Conservation (phyloP, 129 eudicot genomes). For the Pseudognaphalium luteoalbum region DNA sequence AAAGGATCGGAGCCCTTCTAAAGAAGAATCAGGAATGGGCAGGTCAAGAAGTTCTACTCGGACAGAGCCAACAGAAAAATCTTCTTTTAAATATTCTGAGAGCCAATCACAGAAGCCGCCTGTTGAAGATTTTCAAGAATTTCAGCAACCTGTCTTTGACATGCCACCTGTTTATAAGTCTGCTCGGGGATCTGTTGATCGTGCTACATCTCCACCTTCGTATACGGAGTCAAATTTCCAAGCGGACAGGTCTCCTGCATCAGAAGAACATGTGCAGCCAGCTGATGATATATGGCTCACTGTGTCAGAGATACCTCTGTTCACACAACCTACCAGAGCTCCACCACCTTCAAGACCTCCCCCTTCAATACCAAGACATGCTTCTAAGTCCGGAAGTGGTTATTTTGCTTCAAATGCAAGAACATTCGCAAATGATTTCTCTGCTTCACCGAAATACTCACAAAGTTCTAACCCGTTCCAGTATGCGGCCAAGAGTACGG, state of each 20-base stretch:
- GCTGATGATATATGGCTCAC: conserved; percentile 84
- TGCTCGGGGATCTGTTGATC: conserved; percentile 48
- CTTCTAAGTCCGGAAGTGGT: conserved; percentile 57
- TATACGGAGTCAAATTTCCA: conserved; percentile 55
- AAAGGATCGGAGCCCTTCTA: conserved; percentile 58
- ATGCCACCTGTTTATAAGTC: conserved; percentile 53
- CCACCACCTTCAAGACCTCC: conserved; percentile 99
- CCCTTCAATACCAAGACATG: conserved; percentile 73
- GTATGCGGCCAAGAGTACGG: conserved; percentile 44
- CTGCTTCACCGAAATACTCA: conserved; percentile 50
- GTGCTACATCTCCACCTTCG: conserved; percentile 59
- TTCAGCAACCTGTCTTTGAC: conserved; percentile 64
- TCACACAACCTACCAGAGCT: conserved; percentile 85
- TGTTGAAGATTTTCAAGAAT: conserved; percentile 56
- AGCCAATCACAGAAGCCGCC: conserved; percentile 54
- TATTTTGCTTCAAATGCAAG: conserved; percentile 48
- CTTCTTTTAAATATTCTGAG: conserved; percentile 51
- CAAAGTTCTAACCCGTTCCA: conserved; percentile 56
- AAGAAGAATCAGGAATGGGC: conserved; percentile 38
- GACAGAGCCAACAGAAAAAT: conserved; percentile 49
- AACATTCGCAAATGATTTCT: conserved; percentile 47
- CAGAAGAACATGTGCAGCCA: conserved; percentile 49
- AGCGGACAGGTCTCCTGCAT: conserved; percentile 50
- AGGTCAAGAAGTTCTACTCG: conserved; percentile 41
- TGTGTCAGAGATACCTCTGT: conserved; percentile 89